Evolutionary conservation across 352 stramenopile species (phyloP), one percentile per base, ranked within the genome.

Genomic region (Phytophthora cactorum): DNA sequence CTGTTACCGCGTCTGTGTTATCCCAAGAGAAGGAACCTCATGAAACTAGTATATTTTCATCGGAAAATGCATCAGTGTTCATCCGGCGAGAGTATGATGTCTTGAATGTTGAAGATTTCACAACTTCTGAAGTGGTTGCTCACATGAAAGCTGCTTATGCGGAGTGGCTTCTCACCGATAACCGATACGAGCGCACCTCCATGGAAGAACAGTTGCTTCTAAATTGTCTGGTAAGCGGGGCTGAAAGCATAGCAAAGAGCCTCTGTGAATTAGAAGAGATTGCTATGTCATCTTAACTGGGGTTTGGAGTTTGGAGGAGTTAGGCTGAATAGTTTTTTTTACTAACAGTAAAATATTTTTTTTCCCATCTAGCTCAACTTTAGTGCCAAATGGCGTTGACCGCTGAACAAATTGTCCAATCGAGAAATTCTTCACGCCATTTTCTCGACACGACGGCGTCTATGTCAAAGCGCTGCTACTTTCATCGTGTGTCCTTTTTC

Each of bases 261-360:
- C 64, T 92, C 2, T 79, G 79, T 3, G 62, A 59, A 15, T 63
- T 91, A 58, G 81, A 91, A 66, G 77, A 91, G 39, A 83, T 89
- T 61, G 77, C 82, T 14, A 72, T 89, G 53, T 74, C 78, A 25
- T 79, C 75, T 4, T 49, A 49, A 22, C 2, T 15, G 12, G 0
- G 15, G 15, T n/a, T 43, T 36, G 8, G 31, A 36, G 5, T 10
- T 36, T 36, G 31, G 8, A 36, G 31, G 31, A 10, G 31, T 5
- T 36, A 36, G 31, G 31, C 39, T 27, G 5, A 10, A 25, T 46
- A 46, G 5, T 10, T 1, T 36, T 36, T 8, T 36, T 36, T 36
- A 36, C 31, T 36, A 36, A 10, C 8, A 36, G 8, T 36, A 36
- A 36, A 36, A 8, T 36, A 10, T 36, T 36, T 36, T 36, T 36